These are phyloP conservation scores for Patellifolia procumbens DNA, from an alignment of 179 eudicot genomes.

Conservation along the genomic window DNA sequence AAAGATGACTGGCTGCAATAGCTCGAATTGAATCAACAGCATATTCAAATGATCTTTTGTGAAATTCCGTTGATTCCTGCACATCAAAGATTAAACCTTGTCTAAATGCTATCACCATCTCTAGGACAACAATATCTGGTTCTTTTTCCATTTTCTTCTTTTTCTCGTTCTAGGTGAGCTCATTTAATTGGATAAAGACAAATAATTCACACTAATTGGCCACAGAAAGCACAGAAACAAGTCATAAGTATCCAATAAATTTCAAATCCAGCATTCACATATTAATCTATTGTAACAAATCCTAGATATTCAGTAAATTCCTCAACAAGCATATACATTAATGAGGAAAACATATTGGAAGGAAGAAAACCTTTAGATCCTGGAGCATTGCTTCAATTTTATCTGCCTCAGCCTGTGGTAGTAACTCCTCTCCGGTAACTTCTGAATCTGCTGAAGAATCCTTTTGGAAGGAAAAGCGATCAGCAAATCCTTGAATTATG, in stretches of 20 bases:
- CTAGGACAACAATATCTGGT: not conserved
- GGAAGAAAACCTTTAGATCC: slow-evolving; percentile 64
- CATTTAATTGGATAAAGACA: slow-evolving; percentile 3
- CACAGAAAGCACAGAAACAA: slow-evolving; percentile 3
- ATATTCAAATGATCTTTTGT: slow-evolving; percentile 91
- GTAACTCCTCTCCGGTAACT: slow-evolving; percentile 67
- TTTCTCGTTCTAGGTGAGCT: not conserved
- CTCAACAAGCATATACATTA: slow-evolving; percentile 12
- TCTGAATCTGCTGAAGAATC: slow-evolving; percentile 47
- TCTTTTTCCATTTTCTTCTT: not conserved
- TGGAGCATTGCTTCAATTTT: slow-evolving; percentile 89
- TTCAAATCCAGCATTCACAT: not conserved
- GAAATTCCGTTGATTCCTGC: slow-evolving; percentile 98
- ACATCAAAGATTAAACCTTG: slow-evolving; percentile 16
- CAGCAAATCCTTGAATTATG: slow-evolving; percentile 46
- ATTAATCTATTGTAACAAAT: not conserved
- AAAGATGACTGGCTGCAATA: slow-evolving; percentile 94
- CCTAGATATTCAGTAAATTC: not conserved
- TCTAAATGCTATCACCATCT: slow-evolving; percentile 6
- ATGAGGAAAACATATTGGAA: slow-evolving; percentile 3
- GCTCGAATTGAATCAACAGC: slow-evolving; percentile 85
- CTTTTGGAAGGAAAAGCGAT: slow-evolving; percentile 48
- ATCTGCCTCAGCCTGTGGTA: slow-evolving; percentile 93
- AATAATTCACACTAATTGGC: slow-evolving; percentile 7
- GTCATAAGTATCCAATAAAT: slow-evolving; percentile 7